Evolutionary conservation across 2,329 filamentous ascomycete genomes (phyloP).

Genomic region (Trichoderma afroharzianum): DNA sequence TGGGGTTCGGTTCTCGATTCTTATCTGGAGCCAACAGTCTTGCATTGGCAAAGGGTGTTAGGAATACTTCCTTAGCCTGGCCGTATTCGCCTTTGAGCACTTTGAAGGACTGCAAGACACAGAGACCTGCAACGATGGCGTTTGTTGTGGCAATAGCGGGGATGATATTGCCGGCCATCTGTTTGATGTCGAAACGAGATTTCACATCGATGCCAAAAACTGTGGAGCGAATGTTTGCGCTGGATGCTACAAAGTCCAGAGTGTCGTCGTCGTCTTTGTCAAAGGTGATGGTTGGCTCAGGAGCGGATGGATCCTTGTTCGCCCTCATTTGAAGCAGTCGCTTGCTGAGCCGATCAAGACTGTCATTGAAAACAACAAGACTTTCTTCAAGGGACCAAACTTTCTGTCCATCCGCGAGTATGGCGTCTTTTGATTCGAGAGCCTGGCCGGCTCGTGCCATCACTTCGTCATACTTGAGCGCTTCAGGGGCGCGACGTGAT

Average conservation of each 20-base stretch:
- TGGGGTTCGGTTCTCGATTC: constrained; percentile 65
- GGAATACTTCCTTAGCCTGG: constrained; percentile 77
- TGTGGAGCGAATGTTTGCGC: constrained; percentile 81
- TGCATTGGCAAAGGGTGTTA: constrained; percentile 63
- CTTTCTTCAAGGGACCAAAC: constrained; percentile 83
- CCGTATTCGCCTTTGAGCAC: constrained; percentile 70
- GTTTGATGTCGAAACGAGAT: constrained; percentile 94
- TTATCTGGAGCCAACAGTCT: constrained; percentile 57
- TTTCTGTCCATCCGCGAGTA: constrained; percentile 65
- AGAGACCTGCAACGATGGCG: constrained; percentile 89
- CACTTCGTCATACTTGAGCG: constrained; percentile 66
- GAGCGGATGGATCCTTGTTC: constrained; percentile 42
- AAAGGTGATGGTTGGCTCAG: constrained; percentile 71
- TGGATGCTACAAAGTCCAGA: constrained; percentile 87
- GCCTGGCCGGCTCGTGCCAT: constrained; percentile 48
- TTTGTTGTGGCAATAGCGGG: constrained; percentile 98
- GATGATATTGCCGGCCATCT: constrained; percentile 99
- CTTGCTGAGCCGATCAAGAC: constrained; percentile 70
- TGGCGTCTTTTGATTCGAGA: constrained; percentile 50
- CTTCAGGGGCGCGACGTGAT: constrained; percentile 67
- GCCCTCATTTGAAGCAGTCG: constrained; percentile 64
- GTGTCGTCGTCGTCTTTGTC: constrained; percentile 98
- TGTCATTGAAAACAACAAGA: constrained; percentile 80
- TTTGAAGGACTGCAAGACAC: constrained; percentile 89
- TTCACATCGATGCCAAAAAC: constrained; percentile 87